Evolutionary conservation across 1,139 yeast species (phyloP).

Genomic region (Geotrichum bryndzae): DNA sequence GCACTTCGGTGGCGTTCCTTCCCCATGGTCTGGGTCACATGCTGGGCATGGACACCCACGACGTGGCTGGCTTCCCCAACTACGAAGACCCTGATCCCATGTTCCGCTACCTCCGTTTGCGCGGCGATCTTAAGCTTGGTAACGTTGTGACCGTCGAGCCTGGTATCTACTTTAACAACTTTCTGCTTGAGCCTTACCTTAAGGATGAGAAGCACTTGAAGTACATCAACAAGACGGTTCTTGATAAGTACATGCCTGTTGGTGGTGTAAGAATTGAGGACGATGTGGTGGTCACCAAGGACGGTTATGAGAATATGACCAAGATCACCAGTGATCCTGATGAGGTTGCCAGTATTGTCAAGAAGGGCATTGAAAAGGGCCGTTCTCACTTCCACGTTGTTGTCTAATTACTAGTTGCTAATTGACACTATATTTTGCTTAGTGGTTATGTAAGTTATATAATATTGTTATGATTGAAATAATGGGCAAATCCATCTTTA

Average conservation of each 20-base stretch:
- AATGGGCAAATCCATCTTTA: no score
- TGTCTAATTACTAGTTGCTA: conserved; percentile 21
- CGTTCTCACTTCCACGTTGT: conserved; percentile 59
- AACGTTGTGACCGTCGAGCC: conserved; percentile 96
- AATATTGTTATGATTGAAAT: no score
- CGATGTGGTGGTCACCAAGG: conserved; percentile 69
- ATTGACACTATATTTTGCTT: no score
- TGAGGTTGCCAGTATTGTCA: conserved; percentile 72
- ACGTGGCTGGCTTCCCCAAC: conserved; percentile 83
- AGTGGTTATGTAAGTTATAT: no score
- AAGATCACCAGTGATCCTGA: conserved; percentile 76
- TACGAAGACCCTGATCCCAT: conserved; percentile 76
- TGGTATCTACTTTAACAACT: conserved; percentile 85
- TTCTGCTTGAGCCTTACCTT: conserved; percentile 60
- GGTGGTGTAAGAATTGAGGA: conserved; percentile 98
- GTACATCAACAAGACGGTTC: conserved; percentile 57
- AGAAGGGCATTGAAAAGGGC: conserved; percentile 61
- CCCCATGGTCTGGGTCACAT: conserved; percentile 96
- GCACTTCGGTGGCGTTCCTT: conserved; percentile 71
- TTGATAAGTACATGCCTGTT: conserved; percentile 74
- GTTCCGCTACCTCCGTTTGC: conserved; percentile 68
- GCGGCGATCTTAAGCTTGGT: conserved; percentile 63
- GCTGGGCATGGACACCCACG: conserved; percentile 93
- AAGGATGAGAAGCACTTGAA: conserved; percentile 51
- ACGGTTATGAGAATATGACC: conserved; percentile 77